Evolutionary conservation across 2,329 filamentous ascomycete genomes (phyloP).

Genomic region (Stenocarpella maydis): DNA sequence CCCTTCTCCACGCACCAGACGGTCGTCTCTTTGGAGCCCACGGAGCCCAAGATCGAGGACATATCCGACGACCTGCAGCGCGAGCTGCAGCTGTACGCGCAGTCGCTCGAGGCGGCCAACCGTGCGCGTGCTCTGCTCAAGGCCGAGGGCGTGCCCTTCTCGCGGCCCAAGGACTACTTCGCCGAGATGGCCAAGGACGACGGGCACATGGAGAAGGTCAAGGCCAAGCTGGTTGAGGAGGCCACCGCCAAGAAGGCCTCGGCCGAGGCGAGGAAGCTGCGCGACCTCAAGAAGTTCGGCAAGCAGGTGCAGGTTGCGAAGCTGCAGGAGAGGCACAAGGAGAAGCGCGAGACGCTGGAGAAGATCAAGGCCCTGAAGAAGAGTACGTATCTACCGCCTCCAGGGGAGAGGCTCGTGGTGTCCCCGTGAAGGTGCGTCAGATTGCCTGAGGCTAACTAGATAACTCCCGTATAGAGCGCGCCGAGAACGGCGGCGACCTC

Average conservation of each 20-base stretch:
- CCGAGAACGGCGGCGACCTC: conserved; percentile 69
- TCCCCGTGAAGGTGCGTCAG: too few relatives aligned
- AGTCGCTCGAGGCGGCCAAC: conserved; percentile 81
- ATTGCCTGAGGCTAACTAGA: background rate
- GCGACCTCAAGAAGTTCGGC: conserved; percentile 98
- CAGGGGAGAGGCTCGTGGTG: too few relatives aligned
- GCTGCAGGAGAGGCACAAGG: conserved; percentile 91
- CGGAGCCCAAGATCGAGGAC: conserved; percentile 75
- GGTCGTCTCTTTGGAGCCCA: conserved; percentile 72
- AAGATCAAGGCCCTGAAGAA: conserved; percentile 96
- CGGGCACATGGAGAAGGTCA: conserved; percentile 97
- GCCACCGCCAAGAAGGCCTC: conserved; percentile 92
- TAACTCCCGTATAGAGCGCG: conserved; percentile 70
- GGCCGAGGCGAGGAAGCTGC: conserved; percentile 87
- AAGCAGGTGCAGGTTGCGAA: conserved; percentile 98
- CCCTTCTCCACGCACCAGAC: conserved; percentile 87
- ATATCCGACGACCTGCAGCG: conserved; percentile 91
- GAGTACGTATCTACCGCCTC: conserved; percentile 68
- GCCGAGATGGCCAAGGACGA: conserved; percentile 99
- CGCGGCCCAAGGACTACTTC: conserved; percentile 92
- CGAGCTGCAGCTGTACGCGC: conserved; percentile 92
- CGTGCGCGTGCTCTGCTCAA: conserved; percentile 77
- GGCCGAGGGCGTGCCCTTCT: conserved; percentile 85
- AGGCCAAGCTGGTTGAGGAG: conserved; percentile 90
- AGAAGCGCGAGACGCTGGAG: conserved; percentile 90